Conservation (phyloP, 441 rosid genomes). For the Populus tomentosa region DNA sequence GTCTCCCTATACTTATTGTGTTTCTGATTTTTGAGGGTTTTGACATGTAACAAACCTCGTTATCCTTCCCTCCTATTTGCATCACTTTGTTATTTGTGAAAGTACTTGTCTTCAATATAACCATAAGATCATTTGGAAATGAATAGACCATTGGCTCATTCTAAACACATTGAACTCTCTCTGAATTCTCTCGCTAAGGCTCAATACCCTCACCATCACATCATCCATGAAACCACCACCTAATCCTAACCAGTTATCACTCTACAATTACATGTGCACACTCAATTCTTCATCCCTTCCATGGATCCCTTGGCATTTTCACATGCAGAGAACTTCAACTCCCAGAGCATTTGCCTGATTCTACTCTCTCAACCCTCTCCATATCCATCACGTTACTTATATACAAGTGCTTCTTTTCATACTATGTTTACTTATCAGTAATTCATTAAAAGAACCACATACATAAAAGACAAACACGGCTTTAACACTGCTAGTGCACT, state of each 20-base stretch:
- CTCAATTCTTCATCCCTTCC: background rate
- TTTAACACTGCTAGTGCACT: background rate
- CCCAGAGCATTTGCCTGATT: background rate
- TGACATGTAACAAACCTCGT: too few species aligned
- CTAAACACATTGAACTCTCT: background rate
- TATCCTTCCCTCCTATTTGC: too few species aligned
- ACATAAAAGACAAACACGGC: background rate
- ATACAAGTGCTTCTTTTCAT: background rate
- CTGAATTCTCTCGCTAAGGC: background rate
- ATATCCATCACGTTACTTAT: background rate
- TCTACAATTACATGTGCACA: background rate
- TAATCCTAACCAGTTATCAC: background rate
- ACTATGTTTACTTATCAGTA: background rate
- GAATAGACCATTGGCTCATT: background rate
- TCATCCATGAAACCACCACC: background rate
- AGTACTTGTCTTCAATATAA: background rate
- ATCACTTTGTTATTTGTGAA: too few species aligned
- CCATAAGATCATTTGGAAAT: background rate
- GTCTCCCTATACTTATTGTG: too few species aligned
- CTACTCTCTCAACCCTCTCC: background rate
- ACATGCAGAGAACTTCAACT: background rate
- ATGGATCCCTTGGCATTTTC: background rate
- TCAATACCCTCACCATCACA: background rate
- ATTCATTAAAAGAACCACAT: background rate
- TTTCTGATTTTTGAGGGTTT: too few species aligned